Evolutionary conservation across 108 stramenopile genomes (phyloP).

Genomic region (Discostella pseudostelligera): DNA sequence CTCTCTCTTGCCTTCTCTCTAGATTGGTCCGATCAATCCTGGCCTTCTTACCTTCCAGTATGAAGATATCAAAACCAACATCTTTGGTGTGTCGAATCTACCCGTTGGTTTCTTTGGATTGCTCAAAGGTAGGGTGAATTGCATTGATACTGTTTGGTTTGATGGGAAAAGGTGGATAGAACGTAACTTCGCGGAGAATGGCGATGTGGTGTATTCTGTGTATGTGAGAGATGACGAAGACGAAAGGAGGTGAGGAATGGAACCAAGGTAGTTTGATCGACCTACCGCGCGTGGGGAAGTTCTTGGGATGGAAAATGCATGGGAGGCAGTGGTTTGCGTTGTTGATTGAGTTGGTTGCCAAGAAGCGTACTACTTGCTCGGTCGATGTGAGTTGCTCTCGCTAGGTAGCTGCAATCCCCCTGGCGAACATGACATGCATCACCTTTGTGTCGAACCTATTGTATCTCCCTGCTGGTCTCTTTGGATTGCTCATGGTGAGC

Average conservation of each 20-base stretch:
- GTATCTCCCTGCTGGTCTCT: too few relatives aligned
- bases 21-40: conserved; percentile 54
- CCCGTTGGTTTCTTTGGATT: conserved; percentile 70
- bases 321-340: too few relatives aligned
- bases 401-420: too few relatives aligned
- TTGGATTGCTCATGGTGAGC: too few relatives aligned
- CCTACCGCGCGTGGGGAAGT: too few relatives aligned
- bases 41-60: conserved; percentile 66
- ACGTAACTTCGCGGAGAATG: conserved; percentile 43
- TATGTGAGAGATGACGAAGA: conserved; percentile 41
- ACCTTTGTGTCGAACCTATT: too few relatives aligned
- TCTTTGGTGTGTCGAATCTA: conserved; percentile 66
- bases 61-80: conserved; percentile 65
- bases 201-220: conserved; percentile 35
- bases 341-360: too few relatives aligned
- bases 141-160: conserved; percentile 64
- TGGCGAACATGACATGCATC: too few relatives aligned
- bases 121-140: conserved; percentile 60
- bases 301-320: too few relatives aligned
- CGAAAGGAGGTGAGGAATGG: conserved; percentile 11
- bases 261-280: too few relatives aligned
- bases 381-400: too few relatives aligned
- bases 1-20: neutral
- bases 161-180: conserved; percentile 78
- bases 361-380: too few relatives aligned